These are phyloP conservation scores for Suillus americanus DNA, from an alignment of 768 basidiomycete genomes.

Conservation along the genomic window DNA sequence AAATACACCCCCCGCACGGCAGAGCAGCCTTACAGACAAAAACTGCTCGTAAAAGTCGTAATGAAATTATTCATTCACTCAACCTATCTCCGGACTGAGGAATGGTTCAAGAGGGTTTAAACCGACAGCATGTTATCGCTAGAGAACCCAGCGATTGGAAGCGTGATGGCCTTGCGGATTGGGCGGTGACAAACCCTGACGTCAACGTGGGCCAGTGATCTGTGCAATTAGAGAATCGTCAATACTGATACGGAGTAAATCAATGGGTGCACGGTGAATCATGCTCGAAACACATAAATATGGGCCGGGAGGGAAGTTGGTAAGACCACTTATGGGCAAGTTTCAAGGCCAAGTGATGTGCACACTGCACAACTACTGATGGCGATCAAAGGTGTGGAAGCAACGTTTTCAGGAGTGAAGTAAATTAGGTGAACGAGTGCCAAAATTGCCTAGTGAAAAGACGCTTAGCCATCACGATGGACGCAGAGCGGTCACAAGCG, in stretches of 20 bases:
- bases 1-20: conserved; percentile 33
- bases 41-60: conserved; percentile 27
- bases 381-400: conserved; percentile 28
- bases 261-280: conserved; percentile 23
- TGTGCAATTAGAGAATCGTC: neutral
- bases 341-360: conserved; percentile 18
- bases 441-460: neutral
- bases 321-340: conserved; percentile 14
- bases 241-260: neutral
- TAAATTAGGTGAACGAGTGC: conserved; percentile 23
- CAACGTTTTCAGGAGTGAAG: conserved; percentile 35
- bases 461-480: neutral
- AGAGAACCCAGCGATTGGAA: conserved; percentile 34
- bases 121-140: conserved; percentile 33
- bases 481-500: neutral
- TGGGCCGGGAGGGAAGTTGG: conserved; percentile 22
- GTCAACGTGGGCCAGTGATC: neutral
- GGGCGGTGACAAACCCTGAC: conserved; percentile 27
- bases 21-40: conserved; percentile 34
- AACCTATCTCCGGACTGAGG: conserved; percentile 24
- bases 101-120: conserved; percentile 16
- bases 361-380: conserved; percentile 22
- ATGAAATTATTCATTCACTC: conserved; percentile 31
- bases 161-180: conserved; percentile 36
- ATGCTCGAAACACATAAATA: conserved; percentile 34